Evolutionary conservation across 139 green algal genomes (phyloP), one percentile per base, ranked within the genome.

Genomic region (Chlamydomonas sp.): DNA sequence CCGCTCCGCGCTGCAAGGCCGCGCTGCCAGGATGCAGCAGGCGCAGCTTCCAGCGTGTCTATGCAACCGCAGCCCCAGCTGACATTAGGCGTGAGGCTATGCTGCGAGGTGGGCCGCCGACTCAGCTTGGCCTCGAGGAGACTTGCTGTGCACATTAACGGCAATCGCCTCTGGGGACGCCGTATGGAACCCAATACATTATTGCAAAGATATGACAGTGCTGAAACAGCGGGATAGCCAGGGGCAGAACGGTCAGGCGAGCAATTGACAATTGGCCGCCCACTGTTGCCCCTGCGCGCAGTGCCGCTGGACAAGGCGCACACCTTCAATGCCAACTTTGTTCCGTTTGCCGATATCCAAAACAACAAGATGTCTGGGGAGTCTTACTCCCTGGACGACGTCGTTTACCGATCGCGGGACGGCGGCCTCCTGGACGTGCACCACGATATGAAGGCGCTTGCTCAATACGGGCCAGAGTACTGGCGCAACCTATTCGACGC

Each of bases 401-500:
- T 99, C 12, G 93, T 99, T 57, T 99, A 99, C 90, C 90, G 96
- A 66, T 88, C 92, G 75, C 85, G 93, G 69, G 95, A 97, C 85
- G 98, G 97, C 49, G 95, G 95, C 57, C 91, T 99, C 78, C 92
- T 99, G 73, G 98, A 99, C 79, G 98, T 99, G 69, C 79, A 98
- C 63, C 98, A 99, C 77, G 97, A 99, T 93, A 98, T 99, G 94
- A 91, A 96, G 5, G 96, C 96, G 5, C 92, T 99, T 62, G 79
- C 86, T 14, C 94, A 95, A 61, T 99, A 98, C 86, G 96, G 95
- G 64, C 93, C 96, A 0, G 92, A 97, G 1, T 98, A 99, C 90
- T 99, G 98, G 98, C 97, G 97, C 82, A 85, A 91, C 14, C 91
- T 99, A 18, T 99, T 99, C 90, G 97, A 99, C 87, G 89, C 90